Evolutionary conservation across 2,329 filamentous ascomycete genomes (phyloP).

Genomic region (Pseudogymnoascus sp.): DNA sequence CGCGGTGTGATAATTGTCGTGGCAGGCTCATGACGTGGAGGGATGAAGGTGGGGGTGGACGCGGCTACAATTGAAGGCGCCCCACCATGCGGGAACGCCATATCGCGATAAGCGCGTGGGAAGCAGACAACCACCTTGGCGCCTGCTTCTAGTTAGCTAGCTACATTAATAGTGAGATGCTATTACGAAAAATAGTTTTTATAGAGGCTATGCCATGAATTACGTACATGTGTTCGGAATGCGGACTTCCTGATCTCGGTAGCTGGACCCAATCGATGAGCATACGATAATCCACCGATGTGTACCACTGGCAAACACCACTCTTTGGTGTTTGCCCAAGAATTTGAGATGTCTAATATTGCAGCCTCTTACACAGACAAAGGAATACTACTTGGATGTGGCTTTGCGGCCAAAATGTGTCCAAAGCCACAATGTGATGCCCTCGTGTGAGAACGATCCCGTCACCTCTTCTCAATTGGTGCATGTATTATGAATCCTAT

Average conservation of each 20-base stretch:
- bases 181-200: not conserved
- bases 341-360: not conserved
- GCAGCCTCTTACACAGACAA: not conserved
- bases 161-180: not conserved
- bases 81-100: not conserved
- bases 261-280: not conserved
- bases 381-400: not conserved
- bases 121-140: not conserved
- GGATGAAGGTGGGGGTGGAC: not conserved
- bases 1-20: not conserved
- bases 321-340: not conserved
- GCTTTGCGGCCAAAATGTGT: not conserved
- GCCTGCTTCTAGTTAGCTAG: not conserved
- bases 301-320: not conserved
- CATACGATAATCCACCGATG: not conserved
- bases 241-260: not conserved
- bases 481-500: not conserved
- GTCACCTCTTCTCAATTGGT: not conserved
- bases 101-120: not conserved
- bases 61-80: not conserved
- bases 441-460: not conserved
- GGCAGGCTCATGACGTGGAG: not conserved
- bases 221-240: not conserved
- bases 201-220: not conserved
- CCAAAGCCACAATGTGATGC: not conserved